Base-by-base conservation (phyloP, 257 asterid species). In the Fraxinus quadrangulata region DNA sequence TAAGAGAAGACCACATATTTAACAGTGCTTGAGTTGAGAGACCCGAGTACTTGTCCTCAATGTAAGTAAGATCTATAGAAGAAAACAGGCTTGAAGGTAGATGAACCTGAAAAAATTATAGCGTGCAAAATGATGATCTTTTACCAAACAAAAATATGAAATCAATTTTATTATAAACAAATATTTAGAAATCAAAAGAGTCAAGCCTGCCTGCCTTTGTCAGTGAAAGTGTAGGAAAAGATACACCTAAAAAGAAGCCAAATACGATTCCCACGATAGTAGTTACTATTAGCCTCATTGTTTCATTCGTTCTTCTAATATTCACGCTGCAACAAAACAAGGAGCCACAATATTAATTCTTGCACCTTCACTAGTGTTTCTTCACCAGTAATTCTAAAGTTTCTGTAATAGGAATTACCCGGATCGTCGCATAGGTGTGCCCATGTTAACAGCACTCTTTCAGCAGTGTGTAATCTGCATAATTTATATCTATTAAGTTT, bases 211-310 rank as follows among this genome's bases (percentile, higher is more conserved):
- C 21, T 88, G 87, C 99, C 97, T 95, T 95, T 67, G 94, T 73
- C 77, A 88, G 56, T 69, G 96, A 83, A 78, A 87, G 80, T 67
- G 89, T 75, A 16, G 97, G 99, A 81, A 89, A 91, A n/a, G 98
- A 89, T 88, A 86, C 96, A 37, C 98, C 99, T 78, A 95, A 75
- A 80, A 89, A 89, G 89, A 91, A 95, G 72, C 98, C 99, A 70
- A 90, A 78, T 51, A 93, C 86, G 72, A 89, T 79, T 71, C 97
- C 99, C 78, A 90, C 89, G 23, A 89, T 82, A 71, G 96, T 89
- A 16, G 97, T 91, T 30, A 89, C 80, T 26, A 91, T 75, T 13
- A 94, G 87, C 91, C 92, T 87, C 99, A 93, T 91, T 4, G 89
- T 87, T 77, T 87, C 97, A 70, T 89, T 89, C 56, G 96, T 84